These are phyloP conservation scores for Cystobasidiopsis lactophilus DNA, from an alignment of 768 basidiomycete species.

Conservation along the genomic window DNA sequence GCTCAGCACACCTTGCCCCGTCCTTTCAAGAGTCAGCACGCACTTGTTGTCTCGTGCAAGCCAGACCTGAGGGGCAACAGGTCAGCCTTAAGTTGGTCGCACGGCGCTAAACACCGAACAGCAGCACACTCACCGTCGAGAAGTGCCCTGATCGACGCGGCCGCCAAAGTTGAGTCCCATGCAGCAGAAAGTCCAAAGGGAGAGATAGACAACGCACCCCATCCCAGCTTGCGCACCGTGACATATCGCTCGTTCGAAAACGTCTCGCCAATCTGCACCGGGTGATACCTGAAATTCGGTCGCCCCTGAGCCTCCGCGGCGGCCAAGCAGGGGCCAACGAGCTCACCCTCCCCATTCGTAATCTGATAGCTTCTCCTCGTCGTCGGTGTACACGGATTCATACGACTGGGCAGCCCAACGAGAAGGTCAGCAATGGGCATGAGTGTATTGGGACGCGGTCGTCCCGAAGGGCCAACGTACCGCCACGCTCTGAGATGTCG, in stretches of 20 bases:
- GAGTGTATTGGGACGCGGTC: too few species aligned
- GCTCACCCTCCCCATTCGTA: conserved; percentile 5
- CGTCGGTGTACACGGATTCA: conserved; percentile 20
- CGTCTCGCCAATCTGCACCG: conserved; percentile 36
- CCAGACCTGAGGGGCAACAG: conserved; percentile 3
- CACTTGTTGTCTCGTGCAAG: conserved; percentile 9
- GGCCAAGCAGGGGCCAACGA: neutral
- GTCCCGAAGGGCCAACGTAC: too few species aligned
- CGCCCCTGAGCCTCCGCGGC: neutral
- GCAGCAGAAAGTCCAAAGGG: neutral
- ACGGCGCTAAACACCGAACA: neutral
- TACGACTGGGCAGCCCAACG: neutral
- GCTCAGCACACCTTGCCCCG: neutral
- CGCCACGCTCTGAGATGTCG: too few species aligned
- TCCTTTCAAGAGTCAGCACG: neutral
- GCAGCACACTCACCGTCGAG: conserved; percentile 50
- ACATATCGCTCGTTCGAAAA: conserved; percentile 70
- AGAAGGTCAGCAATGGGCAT: too few species aligned
- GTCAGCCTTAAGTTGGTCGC: neutral
- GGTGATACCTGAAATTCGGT: neutral
- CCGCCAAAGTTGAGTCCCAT: too few species aligned
- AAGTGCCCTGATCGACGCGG: conserved; percentile 37
- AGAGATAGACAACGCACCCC: conserved; percentile 33
- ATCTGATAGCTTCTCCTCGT: conserved; percentile 21
- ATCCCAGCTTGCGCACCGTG: conserved; percentile 80